These are phyloP conservation scores for Elsinoe australis DNA, from an alignment of 2,329 filamentous ascomycete species.

Conservation along the genomic window DNA sequence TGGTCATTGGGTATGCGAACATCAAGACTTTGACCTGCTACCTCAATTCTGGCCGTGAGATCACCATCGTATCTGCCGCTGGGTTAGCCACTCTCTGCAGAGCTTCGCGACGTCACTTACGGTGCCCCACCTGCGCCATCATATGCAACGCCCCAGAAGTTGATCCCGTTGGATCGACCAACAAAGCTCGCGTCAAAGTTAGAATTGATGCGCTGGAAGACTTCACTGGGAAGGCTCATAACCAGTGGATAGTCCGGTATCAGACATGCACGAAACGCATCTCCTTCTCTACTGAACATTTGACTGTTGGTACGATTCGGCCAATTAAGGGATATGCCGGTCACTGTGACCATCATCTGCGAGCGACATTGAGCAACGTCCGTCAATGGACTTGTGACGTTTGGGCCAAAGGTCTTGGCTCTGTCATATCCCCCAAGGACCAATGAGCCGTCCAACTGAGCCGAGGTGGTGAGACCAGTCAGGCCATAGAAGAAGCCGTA, in stretches of 20 bases:
- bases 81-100: background rate
- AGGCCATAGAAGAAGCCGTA: background rate
- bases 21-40: background rate
- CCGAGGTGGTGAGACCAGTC: background rate
- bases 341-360: conserved; percentile 5
- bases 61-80: background rate
- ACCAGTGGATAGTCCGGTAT: background rate
- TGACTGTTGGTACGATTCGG: background rate
- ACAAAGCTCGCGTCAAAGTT: background rate
- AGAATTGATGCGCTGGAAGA: background rate
- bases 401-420: background rate
- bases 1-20: conserved; percentile 9
- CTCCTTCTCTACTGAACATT: background rate
- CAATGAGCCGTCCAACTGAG: conserved; percentile 5
- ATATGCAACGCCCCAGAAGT: conserved; percentile 10
- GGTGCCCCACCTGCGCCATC: background rate
- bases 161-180: background rate
- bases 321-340: conserved; percentile 1
- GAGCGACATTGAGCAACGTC: background rate
- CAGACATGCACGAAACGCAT: conserved; percentile 6
- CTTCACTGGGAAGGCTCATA: background rate
- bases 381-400: background rate
- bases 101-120: background rate
- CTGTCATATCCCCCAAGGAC: conserved; percentile 7
- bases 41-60: background rate